Evolutionary conservation across 1,284 basidiomycete genomes (phyloP), one percentile per base, ranked within the genome.

Genomic region (Tilletiopsis washingtonensis): DNA sequence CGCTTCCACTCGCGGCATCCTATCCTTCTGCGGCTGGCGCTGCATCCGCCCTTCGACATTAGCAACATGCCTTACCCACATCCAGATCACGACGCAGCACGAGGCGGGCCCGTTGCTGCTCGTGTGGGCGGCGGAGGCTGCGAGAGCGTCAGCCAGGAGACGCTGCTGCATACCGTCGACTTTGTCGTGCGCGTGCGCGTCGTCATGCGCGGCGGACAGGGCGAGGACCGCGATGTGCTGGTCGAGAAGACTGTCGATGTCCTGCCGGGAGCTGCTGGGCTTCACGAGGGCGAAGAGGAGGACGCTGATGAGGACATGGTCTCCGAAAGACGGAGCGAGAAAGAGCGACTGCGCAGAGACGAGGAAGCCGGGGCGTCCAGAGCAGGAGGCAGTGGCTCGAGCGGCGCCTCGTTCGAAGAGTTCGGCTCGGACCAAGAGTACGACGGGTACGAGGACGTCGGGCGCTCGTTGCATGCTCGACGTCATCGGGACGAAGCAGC

Each of bases 101-200:
- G 51, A 12, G 57, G 57, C 0, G 64, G 62, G 1, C 59, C 64
- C 12, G 56, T 66, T 21, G 25, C 40, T 27, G 27, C 40, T 24
- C 45, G 60, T 1, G 67, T 61, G 14, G 69, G 64, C 14, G 67
- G 65, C 12, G 62, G 65, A 11, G 57, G 62, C 9, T 73, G 70
- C 51, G 67, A 70, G 49, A 64, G 64, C 34, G 62, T 73, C 49
- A 64, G 56, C 21, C 70, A 73, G 42, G 62, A 68, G 43, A 73
- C 70, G 0, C 41, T 62, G 4, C 52, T 71, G 46, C 69, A 71
- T 49, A 56, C 54, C n/a, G 62, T 73, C 36, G 56, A 48, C 38
- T 73, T 73, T 37, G 56, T 62, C 17, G 61, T 73, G 19, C 49
- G 57, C 15, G 56, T 71, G 36, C 62, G 63, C 45, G 46, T 71